phyloP scores from a whole-genome alignment of 495 filamentous ascomycete genomes.

The Aspergillus biplanus region DNA sequence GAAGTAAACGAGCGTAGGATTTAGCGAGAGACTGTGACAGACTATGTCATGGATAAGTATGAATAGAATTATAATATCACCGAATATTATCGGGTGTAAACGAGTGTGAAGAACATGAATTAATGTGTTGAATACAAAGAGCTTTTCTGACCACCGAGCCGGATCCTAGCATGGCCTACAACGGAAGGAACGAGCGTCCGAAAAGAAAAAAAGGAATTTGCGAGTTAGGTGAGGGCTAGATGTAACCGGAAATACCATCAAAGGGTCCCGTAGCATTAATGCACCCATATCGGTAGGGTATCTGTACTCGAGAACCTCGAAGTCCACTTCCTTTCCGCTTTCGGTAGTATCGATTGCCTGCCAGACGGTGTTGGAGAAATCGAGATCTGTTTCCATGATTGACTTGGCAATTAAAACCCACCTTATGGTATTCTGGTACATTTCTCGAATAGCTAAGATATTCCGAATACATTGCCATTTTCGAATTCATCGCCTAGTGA shows the following conservation, averaged over 20 bases:
- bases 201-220: constrained; percentile 3
- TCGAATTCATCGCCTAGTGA: background rate
- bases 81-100: constrained; percentile 4
- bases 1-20: constrained; percentile 25
- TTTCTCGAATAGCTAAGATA: background rate
- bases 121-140: background rate
- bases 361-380: constrained; percentile 5
- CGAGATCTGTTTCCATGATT: background rate
- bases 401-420: background rate
- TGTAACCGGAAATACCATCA: constrained; percentile 15
- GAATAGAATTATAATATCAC: constrained; percentile 19
- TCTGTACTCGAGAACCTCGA: constrained; percentile 18
- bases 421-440: background rate
- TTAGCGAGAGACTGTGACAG: constrained; percentile 16
- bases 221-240: constrained; percentile 3
- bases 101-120: constrained; percentile 9
- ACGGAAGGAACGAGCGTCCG: constrained; percentile 20
- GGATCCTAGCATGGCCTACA: constrained; percentile 4
- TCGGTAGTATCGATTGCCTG: constrained; percentile 21
- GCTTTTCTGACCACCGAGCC: background rate
- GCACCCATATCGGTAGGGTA: background rate
- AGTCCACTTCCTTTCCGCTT: constrained; percentile 25
- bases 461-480: background rate
- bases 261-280: background rate
- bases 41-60: constrained; percentile 24